These are phyloP conservation scores for Diaporthe citrichinensis DNA, from an alignment of 2,329 filamentous ascomycete species.

Conservation along the genomic window DNA sequence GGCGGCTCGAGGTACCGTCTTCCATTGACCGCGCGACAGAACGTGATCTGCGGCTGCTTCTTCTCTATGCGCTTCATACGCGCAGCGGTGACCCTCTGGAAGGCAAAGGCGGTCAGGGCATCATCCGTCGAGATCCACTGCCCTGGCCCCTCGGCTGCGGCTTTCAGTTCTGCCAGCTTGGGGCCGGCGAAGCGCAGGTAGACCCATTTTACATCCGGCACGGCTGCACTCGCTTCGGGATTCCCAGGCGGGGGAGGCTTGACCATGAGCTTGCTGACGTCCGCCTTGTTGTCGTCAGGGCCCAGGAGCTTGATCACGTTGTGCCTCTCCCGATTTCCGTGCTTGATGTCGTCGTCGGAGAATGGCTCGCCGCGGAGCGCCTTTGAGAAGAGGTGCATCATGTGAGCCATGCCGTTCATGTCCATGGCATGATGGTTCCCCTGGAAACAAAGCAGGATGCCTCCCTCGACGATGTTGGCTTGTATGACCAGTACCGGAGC, in stretches of 20 bases:
- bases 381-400: conserved; percentile 39
- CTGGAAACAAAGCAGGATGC: conserved; percentile 43
- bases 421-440: conserved; percentile 45
- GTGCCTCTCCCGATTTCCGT: conserved; percentile 36
- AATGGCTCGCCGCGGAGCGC: conserved; percentile 32
- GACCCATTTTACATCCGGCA: conserved; percentile 30
- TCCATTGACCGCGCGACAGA: conserved; percentile 35
- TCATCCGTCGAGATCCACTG: conserved; percentile 40
- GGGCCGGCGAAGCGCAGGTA: conserved; percentile 39
- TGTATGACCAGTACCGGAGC: conserved; percentile 42
- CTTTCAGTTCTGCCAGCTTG: conserved; percentile 37
- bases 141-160: neutral
- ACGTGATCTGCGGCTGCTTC: conserved; percentile 8
- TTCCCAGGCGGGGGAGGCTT: neutral
- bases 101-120: conserved; percentile 33
- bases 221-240: neutral
- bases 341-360: conserved; percentile 5
- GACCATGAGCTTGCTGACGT: conserved; percentile 18
- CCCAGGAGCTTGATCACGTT: conserved; percentile 33
- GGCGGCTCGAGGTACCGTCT: conserved; percentile 30
- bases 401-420: conserved; percentile 44
- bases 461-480: conserved; percentile 43
- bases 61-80: conserved; percentile 33
- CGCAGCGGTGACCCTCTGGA: conserved; percentile 28
- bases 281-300: conserved; percentile 10